These are phyloP conservation scores for Phaeoacremonium minimum DNA, from an alignment of 2,329 filamentous ascomycete genomes.

Conservation along the genomic window DNA sequence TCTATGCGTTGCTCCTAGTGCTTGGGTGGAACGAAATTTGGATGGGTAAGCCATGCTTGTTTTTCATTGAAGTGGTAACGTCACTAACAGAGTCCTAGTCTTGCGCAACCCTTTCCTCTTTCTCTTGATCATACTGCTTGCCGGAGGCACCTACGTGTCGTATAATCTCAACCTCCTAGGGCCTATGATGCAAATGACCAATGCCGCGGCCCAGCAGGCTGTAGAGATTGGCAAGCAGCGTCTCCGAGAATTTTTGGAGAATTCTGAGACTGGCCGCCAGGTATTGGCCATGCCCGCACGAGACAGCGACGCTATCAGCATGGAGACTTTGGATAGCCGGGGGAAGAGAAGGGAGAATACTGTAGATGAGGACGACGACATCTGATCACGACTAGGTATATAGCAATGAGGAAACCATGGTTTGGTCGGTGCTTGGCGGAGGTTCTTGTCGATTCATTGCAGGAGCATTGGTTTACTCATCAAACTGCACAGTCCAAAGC, in stretches of 20 bases:
- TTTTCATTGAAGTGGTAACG: slow-evolving; percentile 5
- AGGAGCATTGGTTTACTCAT: too few species aligned
- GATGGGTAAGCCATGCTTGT: slow-evolving; percentile 62
- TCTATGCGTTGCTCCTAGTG: slow-evolving; percentile 83
- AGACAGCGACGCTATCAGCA: slow-evolving; percentile 44
- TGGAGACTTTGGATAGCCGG: slow-evolving; percentile 57
- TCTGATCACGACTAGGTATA: slow-evolving; percentile 25
- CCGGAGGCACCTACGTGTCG: slow-evolving; percentile 77
- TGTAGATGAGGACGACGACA: slow-evolving; percentile 57
- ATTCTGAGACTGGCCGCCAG: slow-evolving; percentile 77
- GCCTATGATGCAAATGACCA: slow-evolving; percentile 91
- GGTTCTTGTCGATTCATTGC: too few species aligned
- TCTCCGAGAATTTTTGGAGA: slow-evolving; percentile 84
- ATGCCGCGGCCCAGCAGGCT: slow-evolving; percentile 81
- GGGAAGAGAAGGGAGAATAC: slow-evolving; percentile 45
- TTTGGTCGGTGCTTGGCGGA: too few species aligned
- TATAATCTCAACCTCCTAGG: slow-evolving; percentile 94
- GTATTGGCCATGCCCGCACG: slow-evolving; percentile 70
- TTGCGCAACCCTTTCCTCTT: slow-evolving; percentile 92
- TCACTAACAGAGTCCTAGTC: slow-evolving; percentile 47
- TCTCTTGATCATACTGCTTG: slow-evolving; percentile 75
- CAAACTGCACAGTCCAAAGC: too few species aligned
- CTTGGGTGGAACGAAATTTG: slow-evolving; percentile 99
- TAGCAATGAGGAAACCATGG: too few species aligned
- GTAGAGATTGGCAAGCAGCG: slow-evolving; percentile 89